Base-by-base conservation (phyloP, 345 rosid genomes). In the Rhodomyrtus tomentosa region DNA sequence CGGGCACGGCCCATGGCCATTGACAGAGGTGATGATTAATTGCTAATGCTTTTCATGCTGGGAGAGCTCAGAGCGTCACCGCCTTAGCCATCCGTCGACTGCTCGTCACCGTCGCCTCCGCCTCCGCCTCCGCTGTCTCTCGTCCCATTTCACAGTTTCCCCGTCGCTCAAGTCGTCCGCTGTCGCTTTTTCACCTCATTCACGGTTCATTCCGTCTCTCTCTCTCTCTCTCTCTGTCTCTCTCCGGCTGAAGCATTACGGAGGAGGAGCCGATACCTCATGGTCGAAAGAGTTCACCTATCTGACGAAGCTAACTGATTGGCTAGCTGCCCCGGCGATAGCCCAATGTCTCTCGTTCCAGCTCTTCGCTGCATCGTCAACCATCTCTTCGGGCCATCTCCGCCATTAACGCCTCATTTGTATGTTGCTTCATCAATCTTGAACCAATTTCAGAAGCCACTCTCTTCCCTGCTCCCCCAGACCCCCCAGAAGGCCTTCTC, bases 281-380 rank as follows among this genome's bases (percentile, higher is more conserved):
- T 62, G 74, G 42, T 32, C 15, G 15, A 62, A 24, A 40, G 42
- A 62, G 74, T 32, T 32, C 76, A 18, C 42, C 76, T 62, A 32
- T 59, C 21, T 50, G 15, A 14, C 52, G 5, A 81, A 83, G 16
- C 72, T 21, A 27, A 10, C 50, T 32, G 45, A 36, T 55, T 45
- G 49, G 36, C 48, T 49, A 42, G 48, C 74, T 24, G 22, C 40
- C 5, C 81, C 56, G 32, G 51, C 72, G 62, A 62, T 2, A 22
- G 29, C 80, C 82, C 82, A 27, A 87, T 88, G 93, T 86, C 90
- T 83, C 55, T 85, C 27, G 84, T 88, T 45, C 90, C 90, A 2
- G 84, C 91, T 24, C 40, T 92, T 52, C 93, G 91, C 40, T 83
- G 87, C 72, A 25, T 87, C 10, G 52, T 89, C 83, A 59, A 84